Evolutionary conservation across 495 filamentous ascomycete species (phyloP).

Genomic region (Aspergillus carlsbadensis): DNA sequence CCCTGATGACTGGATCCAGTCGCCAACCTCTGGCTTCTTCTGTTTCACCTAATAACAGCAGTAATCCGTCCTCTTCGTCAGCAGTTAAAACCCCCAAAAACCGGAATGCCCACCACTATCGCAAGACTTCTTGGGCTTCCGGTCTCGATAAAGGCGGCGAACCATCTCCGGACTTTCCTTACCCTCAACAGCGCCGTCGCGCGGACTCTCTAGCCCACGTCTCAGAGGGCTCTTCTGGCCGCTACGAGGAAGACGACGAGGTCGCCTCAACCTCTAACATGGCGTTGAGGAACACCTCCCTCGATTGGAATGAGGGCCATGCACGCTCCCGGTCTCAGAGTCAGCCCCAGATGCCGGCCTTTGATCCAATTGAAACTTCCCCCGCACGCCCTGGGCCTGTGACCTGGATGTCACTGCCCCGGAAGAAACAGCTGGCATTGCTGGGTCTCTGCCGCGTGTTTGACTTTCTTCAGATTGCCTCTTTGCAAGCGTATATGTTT

Average conservation of each 20-base stretch:
- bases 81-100: constrained; percentile 10
- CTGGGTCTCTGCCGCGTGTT: constrained; percentile 72
- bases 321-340: constrained; percentile 39
- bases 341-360: constrained; percentile 26
- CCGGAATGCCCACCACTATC: constrained; percentile 41
- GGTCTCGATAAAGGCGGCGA: constrained; percentile 35
- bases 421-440: constrained; percentile 71
- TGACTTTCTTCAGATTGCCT: constrained; percentile 49
- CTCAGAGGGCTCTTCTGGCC: constrained; percentile 35
- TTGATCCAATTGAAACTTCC: constrained; percentile 14
- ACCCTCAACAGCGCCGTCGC: constrained; percentile 33
- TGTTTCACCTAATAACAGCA: constrained; percentile 11
- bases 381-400: constrained; percentile 41
- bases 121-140: constrained; percentile 43
- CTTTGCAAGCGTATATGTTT: constrained; percentile 70
- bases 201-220: constrained; percentile 39
- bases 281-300: constrained; percentile 37
- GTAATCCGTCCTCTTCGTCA: constrained; percentile 11
- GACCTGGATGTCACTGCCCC: constrained; percentile 68
- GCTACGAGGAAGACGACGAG: constrained; percentile 24
- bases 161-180: constrained; percentile 24
- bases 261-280: constrained; percentile 29
- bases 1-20: constrained; percentile 20
- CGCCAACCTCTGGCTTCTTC: constrained; percentile 17
- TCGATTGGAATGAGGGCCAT: constrained; percentile 34